Percentiles rank a stretch among this genome's conserved stretches.
Conservation (phyloP, 2,329 filamentous ascomycete genomes). For the Ceratocystis alfenasii region DNA sequence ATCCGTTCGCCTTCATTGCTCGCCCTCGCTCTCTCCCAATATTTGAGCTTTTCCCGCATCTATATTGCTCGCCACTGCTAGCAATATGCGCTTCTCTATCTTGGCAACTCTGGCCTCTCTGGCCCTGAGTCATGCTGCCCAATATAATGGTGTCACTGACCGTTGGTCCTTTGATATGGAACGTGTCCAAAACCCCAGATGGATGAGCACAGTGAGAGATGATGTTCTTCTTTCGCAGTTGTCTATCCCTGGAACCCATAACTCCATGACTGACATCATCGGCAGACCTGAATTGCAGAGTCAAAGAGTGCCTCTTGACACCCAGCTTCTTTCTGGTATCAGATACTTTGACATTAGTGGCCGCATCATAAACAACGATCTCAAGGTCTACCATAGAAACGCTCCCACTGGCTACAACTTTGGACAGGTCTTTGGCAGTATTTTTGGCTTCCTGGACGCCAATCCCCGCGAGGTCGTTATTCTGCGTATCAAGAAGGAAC, state of each 20-base stretch:
- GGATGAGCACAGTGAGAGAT: constrained; percentile 37
- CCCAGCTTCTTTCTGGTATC: constrained; percentile 37
- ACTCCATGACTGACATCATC: constrained; percentile 42
- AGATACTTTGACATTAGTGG: constrained; percentile 41
- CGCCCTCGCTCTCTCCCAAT: background rate
- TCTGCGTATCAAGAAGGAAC: background rate
- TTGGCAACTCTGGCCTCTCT: background rate
- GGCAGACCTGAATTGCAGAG: constrained; percentile 22
- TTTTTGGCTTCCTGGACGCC: constrained; percentile 35
- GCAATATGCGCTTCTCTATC: background rate
- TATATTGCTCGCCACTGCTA: background rate
- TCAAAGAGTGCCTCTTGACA: constrained; percentile 25
- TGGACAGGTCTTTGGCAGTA: constrained; percentile 32
- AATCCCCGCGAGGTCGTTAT: no score
- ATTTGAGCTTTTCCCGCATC: background rate
- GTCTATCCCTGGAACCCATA: constrained; percentile 42
- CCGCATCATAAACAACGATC: constrained; percentile 32
- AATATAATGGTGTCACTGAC: background rate
- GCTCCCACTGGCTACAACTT: constrained; percentile 36
- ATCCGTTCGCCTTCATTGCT: background rate
- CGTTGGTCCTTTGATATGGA: constrained; percentile 33
- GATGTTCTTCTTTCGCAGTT: constrained; percentile 33
- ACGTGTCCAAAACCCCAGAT: constrained; percentile 28
- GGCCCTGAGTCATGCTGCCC: background rate
- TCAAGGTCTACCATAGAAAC: constrained; percentile 38